Evolutionary conservation across 1,284 basidiomycete genomes (phyloP).

Genomic region (Puccinia triticina): DNA sequence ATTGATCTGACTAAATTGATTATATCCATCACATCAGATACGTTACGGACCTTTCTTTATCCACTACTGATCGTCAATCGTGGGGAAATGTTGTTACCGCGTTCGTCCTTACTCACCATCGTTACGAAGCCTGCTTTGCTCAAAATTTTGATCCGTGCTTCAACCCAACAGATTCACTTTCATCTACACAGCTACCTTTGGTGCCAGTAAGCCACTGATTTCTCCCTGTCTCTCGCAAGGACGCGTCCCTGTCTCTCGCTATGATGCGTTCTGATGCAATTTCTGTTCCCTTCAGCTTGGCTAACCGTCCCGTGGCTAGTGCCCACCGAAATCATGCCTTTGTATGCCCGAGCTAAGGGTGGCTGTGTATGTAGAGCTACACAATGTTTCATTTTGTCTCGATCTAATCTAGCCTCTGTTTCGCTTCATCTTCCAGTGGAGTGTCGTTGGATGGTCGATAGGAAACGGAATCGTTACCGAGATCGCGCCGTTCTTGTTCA

Average conservation of each 20-base stretch:
- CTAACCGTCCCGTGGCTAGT: conserved; percentile 51
- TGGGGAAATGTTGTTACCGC: conserved; percentile 49
- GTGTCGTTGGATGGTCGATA: conserved; percentile 51
- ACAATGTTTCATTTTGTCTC: neutral
- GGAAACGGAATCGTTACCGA: conserved; percentile 47
- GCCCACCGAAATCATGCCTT: conserved; percentile 52
- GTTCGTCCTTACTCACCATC: neutral
- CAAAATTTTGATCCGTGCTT: neutral
- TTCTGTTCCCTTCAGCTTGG: conserved; percentile 38
- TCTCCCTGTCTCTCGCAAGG: neutral
- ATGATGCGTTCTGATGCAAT: neutral
- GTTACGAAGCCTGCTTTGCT: neutral
- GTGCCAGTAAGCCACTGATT: conserved; percentile 29
- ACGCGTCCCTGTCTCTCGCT: too few relatives aligned
- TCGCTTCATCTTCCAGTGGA: conserved; percentile 13
- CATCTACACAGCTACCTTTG: conserved; percentile 51
- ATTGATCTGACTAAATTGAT: neutral
- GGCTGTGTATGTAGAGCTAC: conserved; percentile 23
- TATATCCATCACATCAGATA: neutral
- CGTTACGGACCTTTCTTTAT: conserved; percentile 21
- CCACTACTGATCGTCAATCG: neutral
- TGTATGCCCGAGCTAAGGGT: conserved; percentile 48
- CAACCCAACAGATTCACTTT: conserved; percentile 31
- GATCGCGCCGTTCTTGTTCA: conserved; percentile 49
- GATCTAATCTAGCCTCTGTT: neutral